Conservation (phyloP, 1,139 yeast genomes). For the Nematodospora anomalae region DNA sequence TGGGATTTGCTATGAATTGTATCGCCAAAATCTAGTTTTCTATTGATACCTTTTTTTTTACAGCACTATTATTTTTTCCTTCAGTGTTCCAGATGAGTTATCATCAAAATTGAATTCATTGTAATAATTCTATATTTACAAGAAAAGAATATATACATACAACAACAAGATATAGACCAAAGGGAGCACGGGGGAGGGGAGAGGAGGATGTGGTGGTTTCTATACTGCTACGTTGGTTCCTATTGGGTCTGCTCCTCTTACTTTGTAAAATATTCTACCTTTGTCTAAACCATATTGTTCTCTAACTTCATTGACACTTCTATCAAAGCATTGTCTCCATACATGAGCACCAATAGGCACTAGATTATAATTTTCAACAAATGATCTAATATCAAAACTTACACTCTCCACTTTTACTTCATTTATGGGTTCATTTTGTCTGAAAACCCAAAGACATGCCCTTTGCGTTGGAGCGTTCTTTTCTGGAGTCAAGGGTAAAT, state of each 20-base stretch:
- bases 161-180: slow-evolving; percentile 5
- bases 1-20: no score
- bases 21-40: no score
- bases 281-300: slow-evolving; percentile 65
- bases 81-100: no score
- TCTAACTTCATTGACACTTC: slow-evolving; percentile 68
- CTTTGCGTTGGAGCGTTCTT: slow-evolving; percentile 83
- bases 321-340: slow-evolving; percentile 87
- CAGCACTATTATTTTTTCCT: no score
- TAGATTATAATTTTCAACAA: slow-evolving; percentile 55
- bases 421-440: slow-evolving; percentile 48
- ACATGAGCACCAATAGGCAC: slow-evolving; percentile 86
- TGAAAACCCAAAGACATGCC: slow-evolving; percentile 86
- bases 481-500: slow-evolving; percentile 86
- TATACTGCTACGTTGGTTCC: slow-evolving; percentile 1
- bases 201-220: no score
- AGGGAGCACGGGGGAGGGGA: no score
- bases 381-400: slow-evolving; percentile 69
- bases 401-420: slow-evolving; percentile 21
- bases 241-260: slow-evolving; percentile 35
- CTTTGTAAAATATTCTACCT: slow-evolving; percentile 73
- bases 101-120: no score
- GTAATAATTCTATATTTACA: slow-evolving; percentile 10
- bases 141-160: slow-evolving; percentile 2
- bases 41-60: no score